Conservation (phyloP, 2,329 filamentous ascomycete genomes). For the Colletotrichum navitas region DNA sequence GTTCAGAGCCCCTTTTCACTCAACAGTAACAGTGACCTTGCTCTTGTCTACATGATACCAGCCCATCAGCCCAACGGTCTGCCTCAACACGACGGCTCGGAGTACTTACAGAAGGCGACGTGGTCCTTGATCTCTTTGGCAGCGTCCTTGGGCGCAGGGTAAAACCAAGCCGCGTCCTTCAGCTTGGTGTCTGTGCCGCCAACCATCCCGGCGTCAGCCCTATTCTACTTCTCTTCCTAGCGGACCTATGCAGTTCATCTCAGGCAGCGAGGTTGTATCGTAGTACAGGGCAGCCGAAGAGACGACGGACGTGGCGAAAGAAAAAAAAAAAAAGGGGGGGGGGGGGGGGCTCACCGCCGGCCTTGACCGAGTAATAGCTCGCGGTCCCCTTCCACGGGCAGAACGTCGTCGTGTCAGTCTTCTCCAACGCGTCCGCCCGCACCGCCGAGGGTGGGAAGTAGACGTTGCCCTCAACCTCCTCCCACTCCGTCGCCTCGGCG, state of each 20-base stretch:
- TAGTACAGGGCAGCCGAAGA: neutral
- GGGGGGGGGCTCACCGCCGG: slow-evolving; percentile 54
- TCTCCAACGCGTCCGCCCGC: slow-evolving; percentile 58
- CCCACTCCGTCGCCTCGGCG: slow-evolving; percentile 64
- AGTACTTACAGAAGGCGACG: slow-evolving; percentile 68
- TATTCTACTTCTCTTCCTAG: neutral
- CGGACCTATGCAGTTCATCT: neutral
- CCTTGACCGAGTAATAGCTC: slow-evolving; percentile 66
- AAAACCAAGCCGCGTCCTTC: slow-evolving; percentile 71
- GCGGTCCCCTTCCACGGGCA: slow-evolving; percentile 71
- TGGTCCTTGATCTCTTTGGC: slow-evolving; percentile 65
- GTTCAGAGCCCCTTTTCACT: neutral
- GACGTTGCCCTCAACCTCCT: slow-evolving; percentile 70
- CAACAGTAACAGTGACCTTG: slow-evolving; percentile 49
- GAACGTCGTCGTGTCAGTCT: slow-evolving; percentile 60
- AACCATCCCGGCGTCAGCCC: slow-evolving; percentile 7
- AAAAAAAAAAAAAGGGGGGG: neutral
- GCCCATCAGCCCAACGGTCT: slow-evolving; percentile 28
- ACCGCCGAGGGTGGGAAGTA: slow-evolving; percentile 65
- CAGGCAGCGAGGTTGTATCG: neutral
- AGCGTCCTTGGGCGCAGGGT: slow-evolving; percentile 62
- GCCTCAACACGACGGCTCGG: neutral
- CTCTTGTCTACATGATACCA: slow-evolving; percentile 48
- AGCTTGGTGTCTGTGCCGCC: slow-evolving; percentile 56
- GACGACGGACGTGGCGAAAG: neutral